These are phyloP conservation scores for Penicillium fimorum DNA, from an alignment of 495 filamentous ascomycete species.

Conservation along the genomic window DNA sequence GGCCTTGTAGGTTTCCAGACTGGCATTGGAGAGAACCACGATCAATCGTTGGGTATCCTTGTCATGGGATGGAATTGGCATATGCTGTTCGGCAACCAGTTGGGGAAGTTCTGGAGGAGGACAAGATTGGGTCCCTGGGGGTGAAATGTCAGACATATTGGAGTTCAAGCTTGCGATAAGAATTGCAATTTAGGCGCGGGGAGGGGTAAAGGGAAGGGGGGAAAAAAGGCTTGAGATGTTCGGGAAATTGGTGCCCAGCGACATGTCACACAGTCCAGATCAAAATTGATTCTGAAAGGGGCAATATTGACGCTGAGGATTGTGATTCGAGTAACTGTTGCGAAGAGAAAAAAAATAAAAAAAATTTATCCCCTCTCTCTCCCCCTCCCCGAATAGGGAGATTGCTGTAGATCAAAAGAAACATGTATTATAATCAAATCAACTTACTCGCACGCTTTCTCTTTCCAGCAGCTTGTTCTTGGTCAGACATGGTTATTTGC, in stretches of 20 bases:
- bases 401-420: neutral
- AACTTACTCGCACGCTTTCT: conserved; percentile 51
- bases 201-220: conserved; percentile 1
- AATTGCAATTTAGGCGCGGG: conserved; percentile 5
- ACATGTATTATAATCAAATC: neutral
- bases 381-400: neutral
- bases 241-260: conserved; percentile 8
- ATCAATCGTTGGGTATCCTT: conserved; percentile 89
- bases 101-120: conserved; percentile 87
- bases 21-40: conserved; percentile 95
- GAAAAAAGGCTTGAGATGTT: neutral
- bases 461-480: conserved; percentile 44
- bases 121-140: conserved; percentile 81
- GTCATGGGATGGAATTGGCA: conserved; percentile 77
- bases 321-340: neutral
- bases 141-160: conserved; percentile 27
- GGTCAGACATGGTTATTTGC: conserved; percentile 29
- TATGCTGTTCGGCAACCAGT: conserved; percentile 88
- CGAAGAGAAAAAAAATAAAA: neutral
- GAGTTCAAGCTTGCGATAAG: neutral
- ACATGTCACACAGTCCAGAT: neutral
- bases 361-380: too few species aligned
- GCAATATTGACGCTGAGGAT: neutral
- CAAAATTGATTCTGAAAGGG: neutral
- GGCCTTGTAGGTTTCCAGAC: conserved; percentile 93